Evolutionary conservation across 2,329 filamentous ascomycete genomes (phyloP).

Genomic region (Thielaviopsis ethacetica): DNA sequence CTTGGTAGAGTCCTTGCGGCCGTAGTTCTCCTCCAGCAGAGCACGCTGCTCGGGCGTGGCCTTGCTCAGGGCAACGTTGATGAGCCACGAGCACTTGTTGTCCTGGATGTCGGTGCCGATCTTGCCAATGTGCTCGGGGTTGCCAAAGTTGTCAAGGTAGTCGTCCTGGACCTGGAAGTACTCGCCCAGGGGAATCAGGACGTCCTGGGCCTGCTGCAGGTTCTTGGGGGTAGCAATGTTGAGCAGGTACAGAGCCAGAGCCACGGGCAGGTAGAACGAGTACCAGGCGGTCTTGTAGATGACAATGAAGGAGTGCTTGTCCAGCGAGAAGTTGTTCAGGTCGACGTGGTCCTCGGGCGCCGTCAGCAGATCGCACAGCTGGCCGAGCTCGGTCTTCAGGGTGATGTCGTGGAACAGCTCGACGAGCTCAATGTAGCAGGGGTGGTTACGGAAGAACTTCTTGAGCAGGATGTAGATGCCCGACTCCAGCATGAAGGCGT

Average conservation of each 20-base stretch:
- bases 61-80: slow-evolving; percentile 80
- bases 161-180: slow-evolving; percentile 99
- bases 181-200: slow-evolving; percentile 91
- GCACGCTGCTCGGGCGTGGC: slow-evolving; percentile 73
- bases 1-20: slow-evolving; percentile 68
- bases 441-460: slow-evolving; percentile 81
- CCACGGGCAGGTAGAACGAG: slow-evolving; percentile 95
- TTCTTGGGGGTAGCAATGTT: slow-evolving; percentile 75
- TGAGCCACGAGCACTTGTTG: slow-evolving; percentile 98
- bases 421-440: slow-evolving; percentile 74
- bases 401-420: slow-evolving; percentile 94
- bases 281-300: slow-evolving; percentile 99
- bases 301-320: slow-evolving; percentile 96
- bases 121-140: slow-evolving; percentile 87
- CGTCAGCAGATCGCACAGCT: slow-evolving; percentile 86
- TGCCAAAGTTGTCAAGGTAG: slow-evolving; percentile 95
- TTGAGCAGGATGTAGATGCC: slow-evolving; percentile 83
- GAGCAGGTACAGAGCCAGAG: slow-evolving; percentile 72
- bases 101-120: slow-evolving; percentile 98
- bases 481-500: slow-evolving; percentile 87
- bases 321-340: slow-evolving; percentile 84
- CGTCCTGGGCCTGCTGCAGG: slow-evolving; percentile 74
- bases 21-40: slow-evolving; percentile 84
- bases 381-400: slow-evolving; percentile 88
- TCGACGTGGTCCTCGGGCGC: slow-evolving; percentile 88